Percentiles rank a stretch among this genome's conserved stretches.
These are phyloP conservation scores for Fraxinus sp. DNA, from an alignment of 305 asterid species.

Conservation along the genomic window DNA sequence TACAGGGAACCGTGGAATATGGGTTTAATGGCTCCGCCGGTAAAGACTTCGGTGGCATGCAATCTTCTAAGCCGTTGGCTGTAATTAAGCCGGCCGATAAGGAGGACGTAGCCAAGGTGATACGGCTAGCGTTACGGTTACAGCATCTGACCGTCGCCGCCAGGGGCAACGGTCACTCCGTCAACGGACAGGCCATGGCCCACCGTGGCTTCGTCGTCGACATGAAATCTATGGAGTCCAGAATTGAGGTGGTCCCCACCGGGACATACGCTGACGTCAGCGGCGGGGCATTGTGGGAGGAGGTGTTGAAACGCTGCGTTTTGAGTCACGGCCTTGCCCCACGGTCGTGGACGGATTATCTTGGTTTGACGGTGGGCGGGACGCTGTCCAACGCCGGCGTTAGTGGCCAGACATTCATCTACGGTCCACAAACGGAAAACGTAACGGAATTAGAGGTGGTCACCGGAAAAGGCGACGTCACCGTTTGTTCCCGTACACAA, in stretches of 20 bases:
- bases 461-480: conserved; percentile 78
- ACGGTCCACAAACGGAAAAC: conserved; percentile 79
- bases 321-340: conserved; percentile 59
- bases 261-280: conserved; percentile 61
- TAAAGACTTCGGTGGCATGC: conserved; percentile 76
- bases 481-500: conserved; percentile 46
- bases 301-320: conserved; percentile 65
- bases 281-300: conserved; percentile 93
- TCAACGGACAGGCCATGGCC: conserved; percentile 96
- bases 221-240: conserved; percentile 48
- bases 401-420: conserved; percentile 73
- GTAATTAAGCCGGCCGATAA: conserved; percentile 47
- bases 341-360: conserved; percentile 87
- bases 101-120: conserved; percentile 61
- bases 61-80: conserved; percentile 54
- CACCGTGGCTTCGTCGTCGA: conserved; percentile 68
- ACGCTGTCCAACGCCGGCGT: conserved; percentile 93
- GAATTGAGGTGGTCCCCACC: conserved; percentile 35
- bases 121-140: conserved; percentile 46
- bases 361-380: conserved; percentile 87
- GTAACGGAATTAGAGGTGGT: conserved; percentile 90
- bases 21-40: conserved; percentile 33
- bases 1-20: conserved; percentile 46
- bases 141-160: conserved; percentile 78
- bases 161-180: conserved; percentile 92